A percentile compares a stretch with the other conserved stretches of the same genome.
phyloP scores from a whole-genome alignment of 2,329 filamentous ascomycete genomes.

The Ophiostoma montium region DNA sequence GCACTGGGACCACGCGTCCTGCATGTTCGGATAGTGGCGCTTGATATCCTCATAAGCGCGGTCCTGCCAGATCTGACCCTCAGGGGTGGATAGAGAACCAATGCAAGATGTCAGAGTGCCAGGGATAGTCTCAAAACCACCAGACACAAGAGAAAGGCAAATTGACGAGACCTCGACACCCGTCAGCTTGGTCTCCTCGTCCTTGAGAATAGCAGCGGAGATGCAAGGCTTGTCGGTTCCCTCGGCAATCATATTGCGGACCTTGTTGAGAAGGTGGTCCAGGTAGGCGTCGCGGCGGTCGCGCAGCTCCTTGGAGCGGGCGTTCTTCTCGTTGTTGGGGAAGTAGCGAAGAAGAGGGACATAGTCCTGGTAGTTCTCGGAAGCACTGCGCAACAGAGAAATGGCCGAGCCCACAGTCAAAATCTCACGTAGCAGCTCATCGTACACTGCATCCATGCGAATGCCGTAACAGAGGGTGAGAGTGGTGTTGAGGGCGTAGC shows the following conservation, averaged over 20 bases:
- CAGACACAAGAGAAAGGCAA: slow-evolving; percentile 61
- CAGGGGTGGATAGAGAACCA: slow-evolving; percentile 54
- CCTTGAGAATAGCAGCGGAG: slow-evolving; percentile 18
- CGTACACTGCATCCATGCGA: slow-evolving; percentile 39
- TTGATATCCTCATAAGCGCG: slow-evolving; percentile 57
- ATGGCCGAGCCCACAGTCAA: slow-evolving; percentile 61
- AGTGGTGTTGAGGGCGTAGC: slow-evolving; percentile 63
- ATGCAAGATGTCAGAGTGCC: slow-evolving; percentile 70
- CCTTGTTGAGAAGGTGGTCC: slow-evolving; percentile 48
- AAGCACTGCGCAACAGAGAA: slow-evolving; percentile 55
- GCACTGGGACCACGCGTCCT: slow-evolving; percentile 63
- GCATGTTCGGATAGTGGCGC: slow-evolving; percentile 52
- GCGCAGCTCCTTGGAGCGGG: slow-evolving; percentile 40
- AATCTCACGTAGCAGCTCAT: slow-evolving; percentile 57
- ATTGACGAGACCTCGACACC: slow-evolving; percentile 54
- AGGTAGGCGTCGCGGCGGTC: slow-evolving; percentile 32
- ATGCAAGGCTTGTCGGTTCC: slow-evolving; percentile 18
- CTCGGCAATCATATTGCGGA: slow-evolving; percentile 17
- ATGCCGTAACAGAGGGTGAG: slow-evolving; percentile 69
- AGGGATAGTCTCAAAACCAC: slow-evolving; percentile 68
- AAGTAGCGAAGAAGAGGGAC: slow-evolving; percentile 43
- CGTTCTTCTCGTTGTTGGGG: slow-evolving; percentile 33
- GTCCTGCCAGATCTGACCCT: slow-evolving; percentile 56
- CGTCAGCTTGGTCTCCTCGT: slow-evolving; percentile 15
- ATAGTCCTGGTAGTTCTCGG: slow-evolving; percentile 59